These are phyloP conservation scores for Sutorius australiensis DNA, from an alignment of 768 basidiomycete species.

Conservation along the genomic window DNA sequence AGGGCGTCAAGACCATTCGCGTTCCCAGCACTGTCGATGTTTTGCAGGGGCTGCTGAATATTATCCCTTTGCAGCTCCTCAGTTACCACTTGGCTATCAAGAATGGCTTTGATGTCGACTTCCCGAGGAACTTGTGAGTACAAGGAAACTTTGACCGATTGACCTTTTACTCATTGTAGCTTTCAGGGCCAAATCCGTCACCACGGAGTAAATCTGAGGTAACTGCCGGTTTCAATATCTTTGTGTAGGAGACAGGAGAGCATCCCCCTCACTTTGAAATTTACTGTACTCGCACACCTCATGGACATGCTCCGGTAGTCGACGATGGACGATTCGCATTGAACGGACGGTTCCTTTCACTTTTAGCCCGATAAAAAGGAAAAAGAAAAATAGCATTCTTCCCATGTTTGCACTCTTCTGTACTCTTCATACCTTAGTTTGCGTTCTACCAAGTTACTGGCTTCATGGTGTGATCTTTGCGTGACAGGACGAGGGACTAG, in stretches of 20 bases:
- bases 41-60: conserved; percentile 92
- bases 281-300: conserved; percentile 14
- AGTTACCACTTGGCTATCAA: conserved; percentile 95
- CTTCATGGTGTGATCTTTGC: background rate
- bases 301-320: conserved; percentile 26
- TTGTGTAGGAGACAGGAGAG: background rate
- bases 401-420: background rate
- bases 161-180: conserved; percentile 8
- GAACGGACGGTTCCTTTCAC: conserved; percentile 15
- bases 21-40: conserved; percentile 94
- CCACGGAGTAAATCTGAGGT: conserved; percentile 51
- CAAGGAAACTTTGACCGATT: background rate
- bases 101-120: conserved; percentile 97
- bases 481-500: background rate
- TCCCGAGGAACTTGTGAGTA: conserved; percentile 91
- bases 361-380: conserved; percentile 2
- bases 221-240: background rate
- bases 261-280: conserved; percentile 11
- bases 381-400: background rate
- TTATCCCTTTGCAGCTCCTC: conserved; percentile 92
- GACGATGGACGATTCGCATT: conserved; percentile 29
- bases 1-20: conserved; percentile 81
- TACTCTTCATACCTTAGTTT: background rate
- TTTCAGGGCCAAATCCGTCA: conserved; percentile 71
- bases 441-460: background rate